A percentile compares a stretch with the other conserved stretches of the same genome.
Conservation (phyloP, 495 filamentous ascomycete species). For the Amphirosellinia nigrospora region DNA sequence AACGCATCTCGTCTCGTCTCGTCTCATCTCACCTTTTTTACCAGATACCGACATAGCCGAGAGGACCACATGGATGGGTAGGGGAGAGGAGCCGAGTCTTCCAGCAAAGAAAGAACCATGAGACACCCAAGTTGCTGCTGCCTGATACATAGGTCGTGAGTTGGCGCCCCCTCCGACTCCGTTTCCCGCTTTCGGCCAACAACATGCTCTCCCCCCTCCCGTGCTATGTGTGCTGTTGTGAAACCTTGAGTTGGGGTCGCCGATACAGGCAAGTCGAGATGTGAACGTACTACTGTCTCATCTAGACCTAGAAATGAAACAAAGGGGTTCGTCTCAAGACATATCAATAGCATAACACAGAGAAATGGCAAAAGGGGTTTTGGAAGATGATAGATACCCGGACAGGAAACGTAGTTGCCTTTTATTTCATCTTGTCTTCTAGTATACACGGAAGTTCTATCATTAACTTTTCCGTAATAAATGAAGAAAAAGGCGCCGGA, state of each 20-base stretch:
- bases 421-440: neutral
- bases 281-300: neutral
- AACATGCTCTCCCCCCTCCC: neutral
- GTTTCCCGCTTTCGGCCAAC: constrained; percentile 6
- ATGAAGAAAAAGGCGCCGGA: neutral
- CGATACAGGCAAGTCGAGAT: neutral
- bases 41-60: constrained; percentile 16
- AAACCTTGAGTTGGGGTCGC: constrained; percentile 5
- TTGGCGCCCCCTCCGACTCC: neutral
- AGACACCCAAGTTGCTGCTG: too few relatives aligned
- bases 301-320: neutral
- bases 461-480: neutral
- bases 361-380: neutral
- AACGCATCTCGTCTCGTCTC: constrained; percentile 1
- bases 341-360: neutral
- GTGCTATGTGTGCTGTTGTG: constrained; percentile 7
- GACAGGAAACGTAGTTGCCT: neutral
- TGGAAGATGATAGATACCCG: neutral
- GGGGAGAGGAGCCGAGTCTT: neutral
- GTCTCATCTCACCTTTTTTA: constrained; percentile 8
- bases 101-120: neutral
- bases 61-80: neutral
- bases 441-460: neutral
- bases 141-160: neutral
- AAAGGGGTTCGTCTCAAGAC: neutral